phyloP scores from a whole-genome alignment of 208 protist genomes.

The Herpetomonas tarakana region DNA sequence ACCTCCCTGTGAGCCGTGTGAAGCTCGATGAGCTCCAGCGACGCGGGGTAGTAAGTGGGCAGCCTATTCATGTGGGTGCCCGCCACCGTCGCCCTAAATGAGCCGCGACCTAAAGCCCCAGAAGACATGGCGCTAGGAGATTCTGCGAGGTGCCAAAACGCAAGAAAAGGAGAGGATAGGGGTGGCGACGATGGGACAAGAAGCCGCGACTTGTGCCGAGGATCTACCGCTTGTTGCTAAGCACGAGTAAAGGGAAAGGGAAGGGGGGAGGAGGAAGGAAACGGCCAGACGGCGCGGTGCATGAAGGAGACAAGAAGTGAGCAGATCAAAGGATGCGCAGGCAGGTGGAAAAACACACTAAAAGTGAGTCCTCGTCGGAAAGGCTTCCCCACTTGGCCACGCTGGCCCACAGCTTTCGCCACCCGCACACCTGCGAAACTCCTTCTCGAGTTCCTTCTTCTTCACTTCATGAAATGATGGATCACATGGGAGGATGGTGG shows the following conservation, averaged over 20 bases:
- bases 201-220: no score
- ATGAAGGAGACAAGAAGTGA: not conserved
- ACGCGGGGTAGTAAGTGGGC: conserved; percentile 68
- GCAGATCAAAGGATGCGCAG: not conserved
- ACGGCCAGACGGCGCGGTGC: not conserved
- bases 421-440: no score
- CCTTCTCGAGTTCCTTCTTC: no score
- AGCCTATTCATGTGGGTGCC: conserved; percentile 37
- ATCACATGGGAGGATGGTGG: no score
- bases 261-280: not conserved
- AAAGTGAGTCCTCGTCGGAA: no score
- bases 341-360: no score
- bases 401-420: no score
- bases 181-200: no score
- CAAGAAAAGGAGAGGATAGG: not conserved
- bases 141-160: not conserved
- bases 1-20: conserved; percentile 74
- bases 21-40: conserved; percentile 82
- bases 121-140: conserved; percentile 47
- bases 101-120: conserved; percentile 80
- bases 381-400: no score
- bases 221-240: no score
- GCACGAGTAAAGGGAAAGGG: conserved; percentile 12
- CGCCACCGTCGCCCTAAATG: conserved; percentile 79
- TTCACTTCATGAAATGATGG: no score